These are phyloP conservation scores for Malus domestica DNA, from an alignment of 306 rosid species.

Conservation along the genomic window DNA sequence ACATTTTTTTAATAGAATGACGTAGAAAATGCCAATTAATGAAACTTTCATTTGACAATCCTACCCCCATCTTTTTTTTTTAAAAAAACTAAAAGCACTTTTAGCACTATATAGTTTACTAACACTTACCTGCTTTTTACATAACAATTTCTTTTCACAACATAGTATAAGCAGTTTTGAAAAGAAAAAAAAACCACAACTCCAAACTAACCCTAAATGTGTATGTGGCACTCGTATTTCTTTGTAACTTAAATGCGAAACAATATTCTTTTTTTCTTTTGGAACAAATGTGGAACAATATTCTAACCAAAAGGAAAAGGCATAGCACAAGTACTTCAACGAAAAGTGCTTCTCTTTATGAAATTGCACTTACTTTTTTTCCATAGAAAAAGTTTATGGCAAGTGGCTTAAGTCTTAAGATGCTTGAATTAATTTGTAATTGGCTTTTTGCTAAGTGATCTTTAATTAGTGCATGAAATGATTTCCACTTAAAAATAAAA, in stretches of 20 bases:
- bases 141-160: too few species aligned
- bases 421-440: slow-evolving; percentile 2
- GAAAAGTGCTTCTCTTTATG: neutral
- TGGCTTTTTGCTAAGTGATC: neutral
- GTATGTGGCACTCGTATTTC: neutral
- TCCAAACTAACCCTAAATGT: too few species aligned
- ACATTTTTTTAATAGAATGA: too few species aligned
- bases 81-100: too few species aligned
- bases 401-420: slow-evolving; percentile 13
- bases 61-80: too few species aligned
- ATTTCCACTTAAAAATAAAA: neutral
- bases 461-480: neutral
- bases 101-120: too few species aligned
- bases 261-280: neutral
- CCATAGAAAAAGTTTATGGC: neutral
- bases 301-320: neutral
- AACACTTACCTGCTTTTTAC: too few species aligned
- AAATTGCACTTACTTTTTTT: neutral
- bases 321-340: neutral
- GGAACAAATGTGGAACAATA: neutral
- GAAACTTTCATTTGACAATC: too few species aligned
- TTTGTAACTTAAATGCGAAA: neutral
- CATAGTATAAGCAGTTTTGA: too few species aligned
- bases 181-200: too few species aligned
- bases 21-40: too few species aligned